Evolutionary conservation across 805 yeast genomes (phyloP), one percentile per base, ranked within the genome.

Genomic region (Saccharomycopsis sp.): DNA sequence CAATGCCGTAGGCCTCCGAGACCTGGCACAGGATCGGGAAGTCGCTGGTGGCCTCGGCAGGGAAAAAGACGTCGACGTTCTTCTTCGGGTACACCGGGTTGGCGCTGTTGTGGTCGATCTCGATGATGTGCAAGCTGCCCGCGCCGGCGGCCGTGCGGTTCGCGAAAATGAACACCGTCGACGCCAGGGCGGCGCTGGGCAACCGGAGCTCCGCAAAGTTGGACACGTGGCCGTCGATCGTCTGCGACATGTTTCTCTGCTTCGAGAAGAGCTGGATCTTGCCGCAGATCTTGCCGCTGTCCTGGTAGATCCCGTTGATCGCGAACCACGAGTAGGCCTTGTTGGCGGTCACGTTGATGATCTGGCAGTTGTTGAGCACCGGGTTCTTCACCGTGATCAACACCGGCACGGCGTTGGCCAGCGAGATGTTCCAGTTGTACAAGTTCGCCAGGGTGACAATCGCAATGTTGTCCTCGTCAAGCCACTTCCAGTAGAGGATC

Each of bases 211-310:
- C 77, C 56, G 97, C 90, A 74, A 94, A 94, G 48, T 84, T 83
- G 60, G 96, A 94, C 57, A 95, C 98, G 72, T 94, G 99, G 66
- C 99, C 99, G 69, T 94, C 98, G 66, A 94, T 89, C 20, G 96
- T 91, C 75, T 94, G 99, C 14, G 97, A 91, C 46, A 92, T 89
- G 68, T 88, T 87, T 74, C 98, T 85, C 56, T 85, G 83, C 70
- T 86, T 87, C 60, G 96, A 87, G 74, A 77, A 94, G 62, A 94
- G 82, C 76, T 94, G 99, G 70, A 92, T 88, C 73, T 89, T 95
- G 69, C 99, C 99, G 37, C 90, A 97, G 64, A 94, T 89, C 67
- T 95, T 83, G 63, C 96, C 96, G 65, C 87, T 86, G 69, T 90
- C 97, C 73, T 91, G 97, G 37, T 95, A 85, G 67, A 94, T 91